These are phyloP conservation scores for Cruciata laevipes DNA, from an alignment of 257 asterid species.

Conservation along the genomic window DNA sequence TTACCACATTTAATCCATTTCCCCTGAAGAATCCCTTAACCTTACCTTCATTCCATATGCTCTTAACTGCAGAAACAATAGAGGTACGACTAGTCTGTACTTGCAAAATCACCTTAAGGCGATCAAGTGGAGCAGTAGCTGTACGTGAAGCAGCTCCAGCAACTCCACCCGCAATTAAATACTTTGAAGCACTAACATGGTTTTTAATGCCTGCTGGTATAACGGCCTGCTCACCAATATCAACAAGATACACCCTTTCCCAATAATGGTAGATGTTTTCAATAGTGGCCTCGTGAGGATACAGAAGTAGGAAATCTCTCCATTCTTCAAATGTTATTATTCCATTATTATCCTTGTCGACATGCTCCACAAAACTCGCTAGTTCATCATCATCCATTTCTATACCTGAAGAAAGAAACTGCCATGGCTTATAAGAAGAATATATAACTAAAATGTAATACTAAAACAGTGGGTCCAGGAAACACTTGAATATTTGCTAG, in stretches of 20 bases:
- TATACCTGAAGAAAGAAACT: slow-evolving; percentile 79
- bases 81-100: slow-evolving; percentile 80
- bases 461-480: neutral
- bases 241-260: slow-evolving; percentile 91
- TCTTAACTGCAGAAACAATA: slow-evolving; percentile 51
- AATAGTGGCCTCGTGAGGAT: slow-evolving; percentile 92
- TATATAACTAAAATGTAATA: slow-evolving; percentile 17
- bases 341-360: slow-evolving; percentile 92
- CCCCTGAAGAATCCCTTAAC: slow-evolving; percentile 75
- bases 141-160: slow-evolving; percentile 99
- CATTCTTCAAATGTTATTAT: slow-evolving; percentile 95
- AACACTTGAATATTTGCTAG: neutral
- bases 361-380: slow-evolving; percentile 93
- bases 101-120: slow-evolving; percentile 80
- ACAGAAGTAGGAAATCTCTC: slow-evolving; percentile 91
- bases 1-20: slow-evolving; percentile 80
- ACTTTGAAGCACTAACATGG: slow-evolving; percentile 73
- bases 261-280: slow-evolving; percentile 85
- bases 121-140: slow-evolving; percentile 93
- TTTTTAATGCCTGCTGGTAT: slow-evolving; percentile 93
- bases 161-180: slow-evolving; percentile 90
- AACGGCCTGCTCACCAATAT: slow-evolving; percentile 92
- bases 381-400: slow-evolving; percentile 86
- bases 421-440: slow-evolving; percentile 65
- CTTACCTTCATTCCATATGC: slow-evolving; percentile 70